Base-by-base conservation (phyloP, 331 rosid genomes). In the Quercus tomentella region DNA sequence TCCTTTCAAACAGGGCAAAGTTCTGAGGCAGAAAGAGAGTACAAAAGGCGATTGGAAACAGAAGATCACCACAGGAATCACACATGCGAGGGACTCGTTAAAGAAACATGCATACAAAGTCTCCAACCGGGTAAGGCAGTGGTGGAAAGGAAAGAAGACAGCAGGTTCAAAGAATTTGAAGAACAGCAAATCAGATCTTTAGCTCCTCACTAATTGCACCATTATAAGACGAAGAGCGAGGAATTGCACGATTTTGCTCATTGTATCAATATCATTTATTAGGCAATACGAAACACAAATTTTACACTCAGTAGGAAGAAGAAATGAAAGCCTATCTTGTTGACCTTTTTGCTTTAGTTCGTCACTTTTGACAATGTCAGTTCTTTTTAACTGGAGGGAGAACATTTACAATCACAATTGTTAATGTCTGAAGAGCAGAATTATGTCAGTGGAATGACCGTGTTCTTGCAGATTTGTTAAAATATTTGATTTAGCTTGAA, bases 61-160 rank as follows among this genome's bases (percentile, higher is more conserved):
- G 79, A 86, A 28, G 84, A 76, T 96, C 76, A 80, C 79, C 21
- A 80, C 76, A 75, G 89, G 91, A 30, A 82, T 93, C 23, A 28
- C 72, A 1, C 87, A 90, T 75, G 77, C 94, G 9, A 84, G 87
- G 71, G 79, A 56, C 65, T 85, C 91, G 2, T 76, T 96, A 63
- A 93, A 89, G 88, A 78, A 80, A 74, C 99, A 93, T 68, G 98
- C 93, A 79, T 74, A 81, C 86, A 84, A 9, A 77, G 89, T 86
- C 76, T 88, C 97, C 28, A 88, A 78, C 85, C 88, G 73, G 71
- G 7, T 87, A 16, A 76, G 84, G 45, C 86, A 68, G 55, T 88
- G 92, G 89, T 96, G 99, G 99, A 86, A 68, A 73, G 84, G 82
- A 66, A 80, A 82, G 80, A 89, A 88, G 74, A 73, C 85, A 66